A percentile compares a stretch with the other conserved stretches of the same genome.
These are phyloP conservation scores for Rhynchospora pubera DNA, from an alignment of 176 grass and related monocot genomes.

Conservation along the genomic window DNA sequence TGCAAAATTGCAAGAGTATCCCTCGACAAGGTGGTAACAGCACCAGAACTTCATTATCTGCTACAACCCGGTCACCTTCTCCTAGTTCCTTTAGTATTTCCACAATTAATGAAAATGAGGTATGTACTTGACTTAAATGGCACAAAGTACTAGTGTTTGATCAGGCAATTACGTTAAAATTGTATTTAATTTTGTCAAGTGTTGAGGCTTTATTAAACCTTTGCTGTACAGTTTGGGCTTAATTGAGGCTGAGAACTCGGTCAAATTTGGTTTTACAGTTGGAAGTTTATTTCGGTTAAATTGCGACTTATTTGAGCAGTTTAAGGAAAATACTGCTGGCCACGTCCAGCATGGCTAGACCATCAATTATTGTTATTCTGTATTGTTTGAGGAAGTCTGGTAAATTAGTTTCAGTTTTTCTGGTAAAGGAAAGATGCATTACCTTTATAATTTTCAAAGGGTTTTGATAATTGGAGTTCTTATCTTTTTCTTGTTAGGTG, in stretches of 20 bases:
- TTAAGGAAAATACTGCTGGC: background rate
- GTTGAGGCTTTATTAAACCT: background rate
- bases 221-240: background rate
- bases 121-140: conserved; percentile 18
- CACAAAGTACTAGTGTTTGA: background rate
- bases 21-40: conserved; percentile 55
- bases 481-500: conserved; percentile 48
- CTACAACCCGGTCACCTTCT: conserved; percentile 58
- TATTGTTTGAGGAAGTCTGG: background rate
- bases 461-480: conserved; percentile 6
- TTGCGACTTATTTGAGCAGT: background rate
- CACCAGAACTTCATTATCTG: conserved; percentile 56
- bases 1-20: conserved; percentile 61
- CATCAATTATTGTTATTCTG: background rate
- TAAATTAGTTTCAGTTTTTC: background rate
- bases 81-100: conserved; percentile 60
- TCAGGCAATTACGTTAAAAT: background rate
- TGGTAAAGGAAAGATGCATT: background rate
- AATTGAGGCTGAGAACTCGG: background rate
- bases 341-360: background rate
- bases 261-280: background rate
- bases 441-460: background rate
- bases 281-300: background rate
- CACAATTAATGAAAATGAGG: conserved; percentile 88
- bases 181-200: background rate